Evolutionary conservation across 1,139 yeast genomes (phyloP).

Genomic region (Taiozyma sp.): DNA sequence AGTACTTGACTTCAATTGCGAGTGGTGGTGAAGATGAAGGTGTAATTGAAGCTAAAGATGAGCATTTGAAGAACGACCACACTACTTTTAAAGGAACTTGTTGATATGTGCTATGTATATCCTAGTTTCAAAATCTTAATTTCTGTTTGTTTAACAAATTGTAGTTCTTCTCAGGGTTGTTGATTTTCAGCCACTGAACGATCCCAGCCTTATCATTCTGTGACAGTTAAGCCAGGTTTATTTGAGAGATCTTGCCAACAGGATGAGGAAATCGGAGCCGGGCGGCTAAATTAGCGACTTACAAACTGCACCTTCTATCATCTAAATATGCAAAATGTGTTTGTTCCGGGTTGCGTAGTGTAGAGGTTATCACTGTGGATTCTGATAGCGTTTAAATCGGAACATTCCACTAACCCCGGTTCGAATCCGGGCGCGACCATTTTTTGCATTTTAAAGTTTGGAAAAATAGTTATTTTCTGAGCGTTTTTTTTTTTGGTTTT

Average conservation of each 20-base stretch:
- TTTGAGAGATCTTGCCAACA: too few relatives aligned
- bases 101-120: slow-evolving; percentile 18
- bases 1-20: slow-evolving; percentile 33
- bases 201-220: too few relatives aligned
- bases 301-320: neutral
- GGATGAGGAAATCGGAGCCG: too few relatives aligned
- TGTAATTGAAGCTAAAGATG: slow-evolving; percentile 20
- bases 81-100: slow-evolving; percentile 51
- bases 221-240: too few relatives aligned
- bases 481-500: too few relatives aligned
- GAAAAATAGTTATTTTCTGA: too few relatives aligned
- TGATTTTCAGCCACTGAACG: too few relatives aligned
- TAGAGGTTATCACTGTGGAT: slow-evolving; percentile 28
- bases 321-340: slow-evolving; percentile 44
- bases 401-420: slow-evolving; percentile 42
- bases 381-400: slow-evolving; percentile 16
- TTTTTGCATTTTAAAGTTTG: neutral
- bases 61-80: slow-evolving; percentile 31
- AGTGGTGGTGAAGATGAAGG: slow-evolving; percentile 28
- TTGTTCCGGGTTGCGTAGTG: slow-evolving; percentile 22
- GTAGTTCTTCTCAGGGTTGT: too few relatives aligned
- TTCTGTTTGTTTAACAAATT: too few relatives aligned
- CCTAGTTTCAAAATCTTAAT: neutral
- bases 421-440: slow-evolving; percentile 53
- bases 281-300: neutral